These are phyloP conservation scores for Hydrangea macrophylla DNA, from an alignment of 148 eudicot species.

Conservation along the genomic window DNA sequence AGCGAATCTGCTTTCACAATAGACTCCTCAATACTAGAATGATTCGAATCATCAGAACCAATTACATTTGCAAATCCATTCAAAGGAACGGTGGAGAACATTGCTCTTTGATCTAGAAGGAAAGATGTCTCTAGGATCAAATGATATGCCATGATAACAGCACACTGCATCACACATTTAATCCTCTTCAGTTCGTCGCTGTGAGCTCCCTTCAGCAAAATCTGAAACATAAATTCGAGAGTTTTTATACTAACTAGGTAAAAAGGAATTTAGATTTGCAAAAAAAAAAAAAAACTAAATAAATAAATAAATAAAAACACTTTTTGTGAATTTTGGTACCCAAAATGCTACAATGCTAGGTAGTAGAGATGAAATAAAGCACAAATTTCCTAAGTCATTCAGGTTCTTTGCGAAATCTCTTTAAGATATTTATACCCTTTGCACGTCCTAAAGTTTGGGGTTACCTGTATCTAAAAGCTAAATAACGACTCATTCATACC, in stretches of 20 bases:
- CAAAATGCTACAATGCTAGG: too few relatives aligned
- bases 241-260: neutral
- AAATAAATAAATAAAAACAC: too few relatives aligned
- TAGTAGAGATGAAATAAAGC: neutral
- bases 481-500: too few relatives aligned
- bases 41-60: conserved; percentile 19
- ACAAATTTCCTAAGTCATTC: neutral
- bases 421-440: too few relatives aligned
- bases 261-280: neutral
- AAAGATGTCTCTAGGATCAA: conserved; percentile 88
- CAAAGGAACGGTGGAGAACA: conserved; percentile 73
- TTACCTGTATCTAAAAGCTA: too few relatives aligned
- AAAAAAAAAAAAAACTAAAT: too few relatives aligned
- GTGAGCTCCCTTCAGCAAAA: conserved; percentile 82
- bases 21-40: conserved; percentile 21
- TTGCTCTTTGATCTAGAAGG: conserved; percentile 76
- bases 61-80: conserved; percentile 21
- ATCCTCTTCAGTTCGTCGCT: conserved; percentile 82
- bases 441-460: too few relatives aligned
- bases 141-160: conserved; percentile 96
- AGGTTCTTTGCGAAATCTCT: too few relatives aligned
- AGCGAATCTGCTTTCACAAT: conserved; percentile 21
- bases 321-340: too few relatives aligned
- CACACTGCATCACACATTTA: conserved; percentile 80
- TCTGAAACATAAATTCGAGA: conserved; percentile 40